phyloP scores from a whole-genome alignment of 1,139 yeast genomes.

The Hansenula sp. region DNA sequence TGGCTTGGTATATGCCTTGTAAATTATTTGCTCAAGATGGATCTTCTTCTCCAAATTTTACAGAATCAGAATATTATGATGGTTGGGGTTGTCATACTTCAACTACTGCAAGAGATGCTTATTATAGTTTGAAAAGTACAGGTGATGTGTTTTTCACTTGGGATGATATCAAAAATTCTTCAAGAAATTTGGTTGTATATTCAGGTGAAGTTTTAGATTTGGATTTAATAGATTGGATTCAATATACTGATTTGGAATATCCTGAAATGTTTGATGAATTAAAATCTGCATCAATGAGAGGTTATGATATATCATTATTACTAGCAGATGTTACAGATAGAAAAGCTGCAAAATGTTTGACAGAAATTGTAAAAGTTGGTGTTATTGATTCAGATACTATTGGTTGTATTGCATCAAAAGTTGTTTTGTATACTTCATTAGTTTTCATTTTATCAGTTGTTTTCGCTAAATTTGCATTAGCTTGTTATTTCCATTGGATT shows the following conservation, averaged over 20 bases:
- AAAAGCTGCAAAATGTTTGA: conserved; percentile 71
- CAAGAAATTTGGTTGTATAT: conserved; percentile 78
- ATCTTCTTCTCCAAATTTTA: conserved; percentile 55
- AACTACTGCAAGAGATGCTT: conserved; percentile 58
- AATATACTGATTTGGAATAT: conserved; percentile 59
- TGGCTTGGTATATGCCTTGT: conserved; percentile 98
- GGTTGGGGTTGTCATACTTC: conserved; percentile 96
- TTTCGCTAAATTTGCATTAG: conserved; percentile 69
- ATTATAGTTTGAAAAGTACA: conserved; percentile 52
- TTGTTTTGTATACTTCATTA: conserved; percentile 75
- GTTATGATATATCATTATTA: conserved; percentile 77
- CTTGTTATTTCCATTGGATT: conserved; percentile 86
- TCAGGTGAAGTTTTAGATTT: conserved; percentile 86
- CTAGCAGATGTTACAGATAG: conserved; percentile 68
- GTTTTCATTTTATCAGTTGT: conserved; percentile 83
- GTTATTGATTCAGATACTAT: conserved; percentile 83
- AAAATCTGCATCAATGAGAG: conserved; percentile 54
- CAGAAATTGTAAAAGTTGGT: conserved; percentile 89
- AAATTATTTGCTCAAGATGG: conserved; percentile 68
- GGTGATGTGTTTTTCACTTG: conserved; percentile 88
- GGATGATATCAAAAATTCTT: conserved; percentile 73
- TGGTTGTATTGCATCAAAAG: conserved; percentile 92
- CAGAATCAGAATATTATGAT: conserved; percentile 51
- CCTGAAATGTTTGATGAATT: conserved; percentile 69
- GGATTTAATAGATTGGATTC: conserved; percentile 70